Evolutionary conservation across 2,329 filamentous ascomycete species (phyloP).

Genomic region (Cladorrhinum sp.): DNA sequence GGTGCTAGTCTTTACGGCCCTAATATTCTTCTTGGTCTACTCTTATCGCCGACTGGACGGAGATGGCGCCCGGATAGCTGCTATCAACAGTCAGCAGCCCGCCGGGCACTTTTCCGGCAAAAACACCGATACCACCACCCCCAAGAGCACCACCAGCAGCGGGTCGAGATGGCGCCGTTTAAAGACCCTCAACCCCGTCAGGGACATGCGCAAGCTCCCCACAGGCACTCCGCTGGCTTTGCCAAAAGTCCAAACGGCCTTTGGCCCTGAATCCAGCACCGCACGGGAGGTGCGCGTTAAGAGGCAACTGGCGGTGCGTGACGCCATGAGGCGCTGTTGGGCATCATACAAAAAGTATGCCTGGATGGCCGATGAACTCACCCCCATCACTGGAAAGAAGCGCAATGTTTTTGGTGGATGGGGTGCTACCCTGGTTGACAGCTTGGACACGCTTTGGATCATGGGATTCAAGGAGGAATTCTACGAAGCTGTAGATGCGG

Average conservation of each 20-base stretch:
- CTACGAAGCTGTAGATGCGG: conserved; percentile 57
- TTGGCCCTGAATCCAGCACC: conserved; percentile 14
- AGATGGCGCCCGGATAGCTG: neutral
- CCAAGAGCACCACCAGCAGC: neutral
- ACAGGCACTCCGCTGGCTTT: conserved; percentile 14
- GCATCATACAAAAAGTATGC: conserved; percentile 59
- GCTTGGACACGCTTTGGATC: conserved; percentile 70
- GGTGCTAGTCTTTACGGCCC: conserved; percentile 1
- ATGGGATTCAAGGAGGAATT: conserved; percentile 67
- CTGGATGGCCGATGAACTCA: conserved; percentile 63
- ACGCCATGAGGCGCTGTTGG: conserved; percentile 41
- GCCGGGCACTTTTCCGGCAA: neutral
- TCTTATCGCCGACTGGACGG: neutral
- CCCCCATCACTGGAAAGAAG: conserved; percentile 50
- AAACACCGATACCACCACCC: neutral
- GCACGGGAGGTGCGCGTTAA: conserved; percentile 16
- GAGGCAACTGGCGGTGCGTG: conserved; percentile 17
- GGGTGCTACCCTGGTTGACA: conserved; percentile 66
- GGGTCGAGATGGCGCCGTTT: conserved; percentile 11
- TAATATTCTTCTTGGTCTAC: neutral
- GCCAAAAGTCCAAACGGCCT: conserved; percentile 18
- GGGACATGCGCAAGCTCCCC: conserved; percentile 16
- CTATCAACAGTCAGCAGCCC: neutral
- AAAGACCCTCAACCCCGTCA: conserved; percentile 12
- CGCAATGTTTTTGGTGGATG: conserved; percentile 63